Conservation (phyloP, 352 stramenopile genomes). For the Phytophthora fragariae region DNA sequence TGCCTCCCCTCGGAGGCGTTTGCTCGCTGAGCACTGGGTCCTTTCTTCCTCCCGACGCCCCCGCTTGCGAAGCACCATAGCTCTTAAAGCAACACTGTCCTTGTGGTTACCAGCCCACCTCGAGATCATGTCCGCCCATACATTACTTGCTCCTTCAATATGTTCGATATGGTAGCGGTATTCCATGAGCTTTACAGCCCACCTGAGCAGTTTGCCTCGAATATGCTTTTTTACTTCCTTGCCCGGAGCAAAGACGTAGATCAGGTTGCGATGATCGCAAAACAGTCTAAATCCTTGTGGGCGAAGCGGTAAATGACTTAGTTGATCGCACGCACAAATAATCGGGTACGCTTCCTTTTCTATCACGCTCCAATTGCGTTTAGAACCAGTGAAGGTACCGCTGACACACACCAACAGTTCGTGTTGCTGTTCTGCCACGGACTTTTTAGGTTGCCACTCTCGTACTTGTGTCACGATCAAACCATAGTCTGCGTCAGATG, state of each 20-base stretch:
- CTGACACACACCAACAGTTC: slow-evolving; percentile 3
- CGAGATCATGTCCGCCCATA: slow-evolving; percentile 20
- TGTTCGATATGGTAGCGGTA: slow-evolving; percentile 18
- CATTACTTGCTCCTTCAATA: slow-evolving; percentile 10
- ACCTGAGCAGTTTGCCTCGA: slow-evolving; percentile 6
- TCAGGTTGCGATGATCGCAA: slow-evolving; percentile 5
- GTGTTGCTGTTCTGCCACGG: not conserved
- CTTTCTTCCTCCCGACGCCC: slow-evolving; percentile 10
- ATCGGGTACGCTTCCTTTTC: slow-evolving; percentile 13
- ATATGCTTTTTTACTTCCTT: slow-evolving; percentile 14
- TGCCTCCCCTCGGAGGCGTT: slow-evolving; percentile 14
- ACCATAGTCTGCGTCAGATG: not conserved
- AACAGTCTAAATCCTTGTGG: slow-evolving; percentile 1
- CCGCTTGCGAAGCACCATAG: not conserved
- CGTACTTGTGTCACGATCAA: slow-evolving; percentile 6
- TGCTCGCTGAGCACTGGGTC: not conserved
- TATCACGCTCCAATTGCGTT: slow-evolving; percentile 1
- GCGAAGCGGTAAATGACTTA: slow-evolving; percentile 1
- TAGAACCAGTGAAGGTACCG: slow-evolving; percentile 4
- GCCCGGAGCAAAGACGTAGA: slow-evolving; percentile 9
- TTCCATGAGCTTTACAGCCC: slow-evolving; percentile 7
- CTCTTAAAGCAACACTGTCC: not conserved
- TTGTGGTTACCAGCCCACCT: slow-evolving; percentile 14
- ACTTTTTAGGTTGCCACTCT: not conserved
- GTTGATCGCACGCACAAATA: slow-evolving; percentile 10